Percentiles rank a stretch among this genome's conserved stretches.
phyloP scores from a whole-genome alignment of 2,329 filamentous ascomycete species.

The Fusarium brevicatenulatum region DNA sequence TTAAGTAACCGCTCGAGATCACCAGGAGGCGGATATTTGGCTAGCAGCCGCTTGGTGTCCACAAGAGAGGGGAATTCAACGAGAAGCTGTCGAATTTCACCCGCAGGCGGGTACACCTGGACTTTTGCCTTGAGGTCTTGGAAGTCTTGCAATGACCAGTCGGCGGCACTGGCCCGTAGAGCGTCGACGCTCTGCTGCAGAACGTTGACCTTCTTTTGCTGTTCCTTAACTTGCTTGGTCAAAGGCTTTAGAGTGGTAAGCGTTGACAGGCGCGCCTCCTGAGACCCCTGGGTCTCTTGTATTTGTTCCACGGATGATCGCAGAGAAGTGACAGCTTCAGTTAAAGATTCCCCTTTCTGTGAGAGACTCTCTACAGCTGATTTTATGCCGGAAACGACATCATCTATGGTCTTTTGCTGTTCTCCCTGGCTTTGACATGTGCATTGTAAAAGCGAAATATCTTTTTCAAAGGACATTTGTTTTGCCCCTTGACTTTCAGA shows the following conservation, averaged over 20 bases:
- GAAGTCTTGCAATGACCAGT: constrained; percentile 3
- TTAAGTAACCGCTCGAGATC: neutral
- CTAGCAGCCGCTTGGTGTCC: neutral
- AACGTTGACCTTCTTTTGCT: constrained; percentile 1
- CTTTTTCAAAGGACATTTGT: constrained; percentile 4
- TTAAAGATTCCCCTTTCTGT: constrained; percentile 3
- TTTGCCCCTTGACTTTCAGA: constrained; percentile 6
- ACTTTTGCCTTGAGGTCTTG: neutral
- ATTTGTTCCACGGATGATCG: neutral
- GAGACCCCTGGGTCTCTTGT: neutral
- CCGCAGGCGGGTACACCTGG: constrained; percentile 4
- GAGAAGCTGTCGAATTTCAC: neutral
- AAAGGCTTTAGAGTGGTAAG: neutral
- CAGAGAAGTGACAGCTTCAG: constrained; percentile 1
- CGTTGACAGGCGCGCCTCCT: neutral
- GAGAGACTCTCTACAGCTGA: neutral
- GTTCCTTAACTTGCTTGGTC: constrained; percentile 4
- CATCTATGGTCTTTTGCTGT: constrained; percentile 4
- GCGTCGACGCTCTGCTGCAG: constrained; percentile 5
- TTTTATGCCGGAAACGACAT: neutral
- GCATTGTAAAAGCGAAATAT: constrained; percentile 4
- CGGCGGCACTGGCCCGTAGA: neutral
- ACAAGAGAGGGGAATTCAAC: neutral
- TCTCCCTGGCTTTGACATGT: neutral
- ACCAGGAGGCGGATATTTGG: neutral